Evolutionary conservation across 306 rosid genomes (phyloP).

Genomic region (Sphenostylis stenocarpa): DNA sequence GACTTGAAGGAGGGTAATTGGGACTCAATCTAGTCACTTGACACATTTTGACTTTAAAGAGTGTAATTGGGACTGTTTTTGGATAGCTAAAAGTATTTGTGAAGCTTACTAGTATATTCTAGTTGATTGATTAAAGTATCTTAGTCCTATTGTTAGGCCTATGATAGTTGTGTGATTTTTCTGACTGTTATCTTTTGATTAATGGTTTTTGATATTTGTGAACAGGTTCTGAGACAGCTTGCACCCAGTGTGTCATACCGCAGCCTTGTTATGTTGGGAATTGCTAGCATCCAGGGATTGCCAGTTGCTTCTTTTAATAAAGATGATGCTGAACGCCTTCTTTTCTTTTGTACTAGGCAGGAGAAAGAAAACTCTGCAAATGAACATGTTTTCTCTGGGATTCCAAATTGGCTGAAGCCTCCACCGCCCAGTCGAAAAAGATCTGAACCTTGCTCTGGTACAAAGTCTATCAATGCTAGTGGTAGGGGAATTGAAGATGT

Average conservation of each 20-base stretch:
- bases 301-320: constrained; percentile 85
- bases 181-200: constrained; percentile 14
- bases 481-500: constrained; percentile 30
- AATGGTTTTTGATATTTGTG: constrained; percentile 27
- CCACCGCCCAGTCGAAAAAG: constrained; percentile 82
- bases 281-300: constrained; percentile 92
- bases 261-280: constrained; percentile 81
- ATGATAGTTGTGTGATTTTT: not conserved
- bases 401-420: constrained; percentile 81
- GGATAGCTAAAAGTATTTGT: not conserved
- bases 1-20: not conserved
- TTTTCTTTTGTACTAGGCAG: constrained; percentile 68
- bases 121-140: not conserved
- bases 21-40: not conserved
- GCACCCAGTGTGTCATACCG: constrained; percentile 84
- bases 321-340: constrained; percentile 85
- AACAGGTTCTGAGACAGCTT: constrained; percentile 91
- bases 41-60: not conserved
- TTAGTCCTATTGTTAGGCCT: not conserved
- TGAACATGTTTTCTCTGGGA: constrained; percentile 42
- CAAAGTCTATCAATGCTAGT: constrained; percentile 31
- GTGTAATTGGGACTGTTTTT: not conserved
- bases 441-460: constrained; percentile 47
- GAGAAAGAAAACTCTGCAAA: constrained; percentile 36
- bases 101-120: not conserved